Base-by-base conservation (phyloP, 2,329 filamentous ascomycete species). In the Aspergillus ochraceus region DNA sequence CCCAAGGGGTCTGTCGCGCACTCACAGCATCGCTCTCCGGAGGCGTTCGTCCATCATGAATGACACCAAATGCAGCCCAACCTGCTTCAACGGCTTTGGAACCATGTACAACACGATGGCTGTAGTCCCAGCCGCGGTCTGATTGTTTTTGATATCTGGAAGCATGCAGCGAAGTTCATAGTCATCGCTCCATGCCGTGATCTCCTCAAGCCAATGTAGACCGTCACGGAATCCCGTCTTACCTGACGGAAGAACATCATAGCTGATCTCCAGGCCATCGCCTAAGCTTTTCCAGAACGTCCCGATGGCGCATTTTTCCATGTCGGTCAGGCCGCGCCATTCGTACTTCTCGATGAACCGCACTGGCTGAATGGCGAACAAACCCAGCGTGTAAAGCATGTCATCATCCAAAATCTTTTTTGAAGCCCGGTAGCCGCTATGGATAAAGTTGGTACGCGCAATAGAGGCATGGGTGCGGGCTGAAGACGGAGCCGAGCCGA, bases 271-370 rank as follows among this genome's bases (percentile, higher is more conserved):
- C 85, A 92, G 89, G 55, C 85, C 84, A 66, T 91, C 87, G 14
- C 89, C 90, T 17, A 91, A 76, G 55, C 81, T 81, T 73, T 90
- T 90, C 89, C 89, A 92, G 68, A 90, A 86, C 0, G 85, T 86
- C 17, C 84, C 87, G 30, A 88, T 74, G 0, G 88, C 89, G 62
- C 88, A 90, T 10, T 79, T 72, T 73, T 93, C 90, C 74, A 92
- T 80, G 0, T 88, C 84, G 17, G 83, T 88, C 22, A 91, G 72
- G 4, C 76, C 45, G 2, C 90, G 84, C 90, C 90, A 94, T 70
- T 94, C 91, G 67, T 86, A 90, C 6, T 77, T 76, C 5, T 80
- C 71, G 32, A 90, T 82, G 80, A 89, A 92, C 14, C 82, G 79
- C 30, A 84, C 73, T 0, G 90, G 88, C 69, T 92, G 87, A 0